Conservation (phyloP, 352 stramenopile genomes). For the Elongisporangium anandrum region DNA sequence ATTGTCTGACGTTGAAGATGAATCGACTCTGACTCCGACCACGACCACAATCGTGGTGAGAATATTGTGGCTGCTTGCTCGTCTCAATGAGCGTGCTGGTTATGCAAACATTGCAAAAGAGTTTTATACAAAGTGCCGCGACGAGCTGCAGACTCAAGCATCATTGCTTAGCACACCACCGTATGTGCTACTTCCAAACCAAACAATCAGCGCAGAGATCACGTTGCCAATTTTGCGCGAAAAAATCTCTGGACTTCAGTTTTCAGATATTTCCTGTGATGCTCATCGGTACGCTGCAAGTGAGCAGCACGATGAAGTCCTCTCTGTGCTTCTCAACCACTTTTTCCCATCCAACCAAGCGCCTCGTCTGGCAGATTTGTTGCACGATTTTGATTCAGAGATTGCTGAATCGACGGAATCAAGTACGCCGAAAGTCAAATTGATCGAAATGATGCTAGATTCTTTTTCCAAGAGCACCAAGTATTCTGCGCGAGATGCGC, state of each 20-base stretch:
- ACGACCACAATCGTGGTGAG: conserved; percentile 18
- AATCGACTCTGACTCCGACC: background rate
- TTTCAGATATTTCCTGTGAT: conserved; percentile 52
- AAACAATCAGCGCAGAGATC: conserved; percentile 31
- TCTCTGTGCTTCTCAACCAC: conserved; percentile 32
- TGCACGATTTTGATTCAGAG: conserved; percentile 46
- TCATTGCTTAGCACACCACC: background rate
- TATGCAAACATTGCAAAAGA: conserved; percentile 40
- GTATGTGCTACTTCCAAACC: conserved; percentile 36
- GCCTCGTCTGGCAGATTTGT: conserved; percentile 42
- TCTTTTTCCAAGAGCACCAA: conserved; percentile 31
- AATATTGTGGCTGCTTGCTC: conserved; percentile 55
- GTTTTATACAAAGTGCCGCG: conserved; percentile 53
- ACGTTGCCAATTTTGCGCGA: conserved; percentile 31
- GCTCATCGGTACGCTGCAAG: conserved; percentile 30
- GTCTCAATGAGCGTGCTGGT: conserved; percentile 38
- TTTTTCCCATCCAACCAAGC: conserved; percentile 50
- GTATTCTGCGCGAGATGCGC: conserved; percentile 21
- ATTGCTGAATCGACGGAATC: conserved; percentile 12
- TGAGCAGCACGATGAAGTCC: conserved; percentile 31
- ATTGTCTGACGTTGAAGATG: background rate
- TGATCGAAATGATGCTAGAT: conserved; percentile 38
- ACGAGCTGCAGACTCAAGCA: conserved; percentile 12
- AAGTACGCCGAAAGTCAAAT: conserved; percentile 2
- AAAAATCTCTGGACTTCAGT: conserved; percentile 48